These are phyloP conservation scores for Wallacemonas collosoma DNA, from an alignment of 208 protist species.

Conservation along the genomic window DNA sequence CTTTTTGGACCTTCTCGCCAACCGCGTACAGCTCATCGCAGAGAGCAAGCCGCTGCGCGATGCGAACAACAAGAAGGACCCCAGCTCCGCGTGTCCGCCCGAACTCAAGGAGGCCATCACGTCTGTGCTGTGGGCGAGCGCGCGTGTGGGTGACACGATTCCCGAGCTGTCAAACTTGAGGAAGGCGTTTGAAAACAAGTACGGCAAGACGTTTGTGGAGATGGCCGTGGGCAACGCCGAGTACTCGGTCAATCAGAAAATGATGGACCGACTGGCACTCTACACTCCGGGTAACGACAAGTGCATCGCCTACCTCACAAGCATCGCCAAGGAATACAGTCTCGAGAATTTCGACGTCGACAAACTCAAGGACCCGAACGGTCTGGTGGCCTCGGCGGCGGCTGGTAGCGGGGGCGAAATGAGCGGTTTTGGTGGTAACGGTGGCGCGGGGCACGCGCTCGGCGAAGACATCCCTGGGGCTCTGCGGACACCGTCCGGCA, in stretches of 20 bases:
- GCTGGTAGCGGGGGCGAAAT: conserved; percentile 34
- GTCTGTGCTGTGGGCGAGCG: conserved; percentile 83
- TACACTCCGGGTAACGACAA: conserved; percentile 77
- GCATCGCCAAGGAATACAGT: conserved; percentile 77
- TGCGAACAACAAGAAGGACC: conserved; percentile 48
- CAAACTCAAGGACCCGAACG: conserved; percentile 61
- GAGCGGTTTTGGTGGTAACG: conserved; percentile 4
- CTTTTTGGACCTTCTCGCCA: conserved; percentile 83
- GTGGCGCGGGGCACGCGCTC: conserved; percentile 12
- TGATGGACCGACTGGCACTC: conserved; percentile 84
- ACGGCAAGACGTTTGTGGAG: conserved; percentile 81
- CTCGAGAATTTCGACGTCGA: conserved; percentile 79
- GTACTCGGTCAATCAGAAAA: conserved; percentile 86
- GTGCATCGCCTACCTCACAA: conserved; percentile 84
- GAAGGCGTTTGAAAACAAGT: conserved; percentile 85
- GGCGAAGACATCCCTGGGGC: conserved; percentile 26
- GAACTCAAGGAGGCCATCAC: conserved; percentile 92
- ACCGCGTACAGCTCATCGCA: conserved; percentile 80
- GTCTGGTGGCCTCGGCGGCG: conserved; percentile 61
- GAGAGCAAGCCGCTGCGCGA: conserved; percentile 58
- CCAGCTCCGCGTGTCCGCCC: conserved; percentile 62
- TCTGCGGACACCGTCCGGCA: conserved; percentile 61
- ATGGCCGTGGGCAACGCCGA: conserved; percentile 82
- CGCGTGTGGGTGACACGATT: conserved; percentile 63
- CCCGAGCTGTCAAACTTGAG: conserved; percentile 75